These are phyloP conservation scores for Williopsis jadinii DNA, from an alignment of 1,139 yeast genomes.

Conservation along the genomic window DNA sequence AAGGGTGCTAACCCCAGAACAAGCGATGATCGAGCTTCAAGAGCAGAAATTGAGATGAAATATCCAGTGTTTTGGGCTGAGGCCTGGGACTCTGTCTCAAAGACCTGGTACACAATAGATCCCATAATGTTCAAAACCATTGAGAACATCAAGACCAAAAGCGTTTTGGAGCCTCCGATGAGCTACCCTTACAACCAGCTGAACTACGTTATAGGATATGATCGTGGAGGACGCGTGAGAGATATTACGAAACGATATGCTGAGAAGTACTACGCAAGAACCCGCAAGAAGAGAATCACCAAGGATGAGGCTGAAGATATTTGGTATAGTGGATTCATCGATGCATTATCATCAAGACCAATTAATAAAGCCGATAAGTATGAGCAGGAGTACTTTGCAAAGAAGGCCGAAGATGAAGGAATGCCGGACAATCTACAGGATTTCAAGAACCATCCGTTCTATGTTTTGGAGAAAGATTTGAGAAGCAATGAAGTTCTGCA, in stretches of 20 bases:
- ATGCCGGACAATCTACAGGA: conserved; percentile 82
- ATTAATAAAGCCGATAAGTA: conserved; percentile 49
- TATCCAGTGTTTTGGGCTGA: conserved; percentile 91
- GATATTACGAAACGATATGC: conserved; percentile 88
- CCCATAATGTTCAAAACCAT: conserved; percentile 60
- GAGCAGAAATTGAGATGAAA: conserved; percentile 22
- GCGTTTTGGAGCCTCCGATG: conserved; percentile 72
- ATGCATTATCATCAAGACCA: conserved; percentile 24
- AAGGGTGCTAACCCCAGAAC: conserved; percentile 8
- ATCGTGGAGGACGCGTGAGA: conserved; percentile 52
- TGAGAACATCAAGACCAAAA: conserved; percentile 54
- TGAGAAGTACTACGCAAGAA: conserved; percentile 62
- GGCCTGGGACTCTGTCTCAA: conserved; percentile 73
- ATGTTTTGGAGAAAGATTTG: conserved; percentile 71
- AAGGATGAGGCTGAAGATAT: conserved; percentile 42
- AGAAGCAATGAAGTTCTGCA: conserved; percentile 63
- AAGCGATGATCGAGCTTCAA: conserved; percentile 6
- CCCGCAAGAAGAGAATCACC: conserved; percentile 65
- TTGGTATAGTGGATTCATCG: conserved; percentile 50
- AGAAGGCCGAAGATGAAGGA: conserved; percentile 68
- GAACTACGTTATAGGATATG: conserved; percentile 73
- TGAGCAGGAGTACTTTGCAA: conserved; percentile 65
- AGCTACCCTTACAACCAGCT: conserved; percentile 53
- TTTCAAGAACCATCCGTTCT: conserved; percentile 83
- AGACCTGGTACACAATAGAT: conserved; percentile 82